These are phyloP conservation scores for Bipolaris zeicola DNA, from an alignment of 2,329 filamentous ascomycete species.

Conservation along the genomic window DNA sequence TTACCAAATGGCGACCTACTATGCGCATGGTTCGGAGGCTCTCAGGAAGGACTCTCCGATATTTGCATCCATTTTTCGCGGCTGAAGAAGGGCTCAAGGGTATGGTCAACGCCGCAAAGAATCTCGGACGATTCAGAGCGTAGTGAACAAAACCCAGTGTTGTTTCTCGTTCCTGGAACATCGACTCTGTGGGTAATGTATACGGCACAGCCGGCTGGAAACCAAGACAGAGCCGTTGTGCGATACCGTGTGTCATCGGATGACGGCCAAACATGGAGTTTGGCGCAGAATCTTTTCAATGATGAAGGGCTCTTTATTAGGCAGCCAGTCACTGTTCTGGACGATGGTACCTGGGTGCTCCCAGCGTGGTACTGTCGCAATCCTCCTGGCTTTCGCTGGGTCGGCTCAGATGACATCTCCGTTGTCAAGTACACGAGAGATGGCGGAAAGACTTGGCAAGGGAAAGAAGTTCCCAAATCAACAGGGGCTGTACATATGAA, in stretches of 20 bases:
- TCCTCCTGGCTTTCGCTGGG: background rate
- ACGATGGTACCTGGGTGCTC: background rate
- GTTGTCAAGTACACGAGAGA: background rate
- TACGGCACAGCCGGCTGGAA: background rate
- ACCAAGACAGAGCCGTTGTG: background rate
- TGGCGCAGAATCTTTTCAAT: background rate
- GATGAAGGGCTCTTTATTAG: background rate
- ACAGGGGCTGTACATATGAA: background rate
- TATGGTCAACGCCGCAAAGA: background rate
- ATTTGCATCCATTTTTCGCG: background rate
- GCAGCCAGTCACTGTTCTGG: background rate
- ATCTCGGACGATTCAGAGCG: background rate
- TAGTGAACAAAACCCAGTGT: background rate
- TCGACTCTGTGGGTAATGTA: background rate
- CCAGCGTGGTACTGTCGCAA: conserved; percentile 1
- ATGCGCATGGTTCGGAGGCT: background rate
- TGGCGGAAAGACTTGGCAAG: background rate
- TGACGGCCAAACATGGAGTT: background rate
- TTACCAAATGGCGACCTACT: background rate
- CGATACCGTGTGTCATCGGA: background rate
- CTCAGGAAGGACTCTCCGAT: background rate
- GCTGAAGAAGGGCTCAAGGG: background rate
- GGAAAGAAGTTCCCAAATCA: background rate
- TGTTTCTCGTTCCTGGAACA: background rate
- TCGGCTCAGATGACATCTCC: background rate